phyloP scores from a whole-genome alignment of 2,329 filamentous ascomycete genomes.

The Venturia effusa region DNA sequence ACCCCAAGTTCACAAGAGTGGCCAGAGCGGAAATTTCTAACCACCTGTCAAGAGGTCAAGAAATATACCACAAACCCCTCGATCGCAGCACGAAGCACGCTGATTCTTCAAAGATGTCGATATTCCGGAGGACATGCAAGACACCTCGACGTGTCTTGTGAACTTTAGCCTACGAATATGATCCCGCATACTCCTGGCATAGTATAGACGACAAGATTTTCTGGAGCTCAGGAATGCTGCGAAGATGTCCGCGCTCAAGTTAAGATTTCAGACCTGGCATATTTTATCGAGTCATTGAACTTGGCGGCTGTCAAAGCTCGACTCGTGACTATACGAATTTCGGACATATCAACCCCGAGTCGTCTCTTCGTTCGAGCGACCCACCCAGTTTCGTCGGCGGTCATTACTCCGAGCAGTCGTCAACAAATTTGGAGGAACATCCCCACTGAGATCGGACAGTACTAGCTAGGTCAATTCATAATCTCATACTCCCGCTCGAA shows the following conservation, averaged over 20 bases:
- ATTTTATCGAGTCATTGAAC: background rate
- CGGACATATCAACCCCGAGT: background rate
- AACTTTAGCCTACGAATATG: too few species aligned
- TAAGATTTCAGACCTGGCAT: background rate
- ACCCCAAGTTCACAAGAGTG: too few species aligned
- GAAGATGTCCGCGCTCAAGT: too few species aligned
- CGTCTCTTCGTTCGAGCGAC: background rate
- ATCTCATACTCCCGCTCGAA: background rate
- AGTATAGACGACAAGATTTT: too few species aligned
- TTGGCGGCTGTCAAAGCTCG: background rate
- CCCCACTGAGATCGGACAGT: background rate
- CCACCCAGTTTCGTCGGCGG: background rate
- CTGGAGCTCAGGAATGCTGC: background rate
- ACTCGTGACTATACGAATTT: background rate
- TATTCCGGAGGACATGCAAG: too few species aligned
- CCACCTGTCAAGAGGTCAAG: too few species aligned
- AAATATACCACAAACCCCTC: too few species aligned
- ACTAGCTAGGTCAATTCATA: background rate
- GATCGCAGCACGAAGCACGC: too few species aligned
- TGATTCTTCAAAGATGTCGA: too few species aligned
- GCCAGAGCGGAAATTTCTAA: too few species aligned
- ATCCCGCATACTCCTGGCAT: too few species aligned
- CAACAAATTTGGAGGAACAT: background rate
- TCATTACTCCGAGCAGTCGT: background rate
- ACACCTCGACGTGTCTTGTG: too few species aligned